Evolutionary conservation across 2,329 filamentous ascomycete species (phyloP).

Genomic region (Cladophialophora immunda): DNA sequence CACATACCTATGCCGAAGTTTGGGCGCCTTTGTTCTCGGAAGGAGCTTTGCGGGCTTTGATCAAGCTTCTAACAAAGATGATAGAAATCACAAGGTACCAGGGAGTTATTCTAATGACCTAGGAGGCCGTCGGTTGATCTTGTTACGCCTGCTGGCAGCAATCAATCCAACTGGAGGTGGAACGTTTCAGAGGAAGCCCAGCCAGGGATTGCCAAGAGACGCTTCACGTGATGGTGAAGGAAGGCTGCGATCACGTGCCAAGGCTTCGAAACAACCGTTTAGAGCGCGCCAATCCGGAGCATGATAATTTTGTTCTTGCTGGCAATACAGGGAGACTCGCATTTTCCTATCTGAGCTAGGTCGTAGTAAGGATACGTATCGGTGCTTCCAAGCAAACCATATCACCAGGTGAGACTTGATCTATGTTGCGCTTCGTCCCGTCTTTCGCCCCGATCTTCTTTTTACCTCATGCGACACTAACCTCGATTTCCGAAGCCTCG

Average conservation of each 20-base stretch:
- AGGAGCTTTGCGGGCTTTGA: neutral
- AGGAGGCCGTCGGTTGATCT: neutral
- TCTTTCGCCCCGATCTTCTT: constrained; percentile 9
- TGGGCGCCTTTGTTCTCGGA: neutral
- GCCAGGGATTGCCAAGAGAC: constrained; percentile 26
- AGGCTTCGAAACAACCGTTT: neutral
- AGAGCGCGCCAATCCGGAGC: neutral
- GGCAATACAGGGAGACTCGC: constrained; percentile 11
- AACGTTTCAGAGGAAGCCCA: constrained; percentile 1
- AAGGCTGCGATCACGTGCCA: constrained; percentile 29
- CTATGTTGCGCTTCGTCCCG: constrained; percentile 30
- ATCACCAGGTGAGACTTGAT: constrained; percentile 18
- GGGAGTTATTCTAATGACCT: no score
- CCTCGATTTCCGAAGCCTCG: constrained; percentile 19
- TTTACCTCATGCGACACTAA: constrained; percentile 6
- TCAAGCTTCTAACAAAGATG: neutral
- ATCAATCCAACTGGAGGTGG: constrained; percentile 5
- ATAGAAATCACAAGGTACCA: neutral
- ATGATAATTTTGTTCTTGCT: constrained; percentile 3
- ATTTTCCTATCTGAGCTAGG: constrained; percentile 16
- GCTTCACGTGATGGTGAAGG: constrained; percentile 15
- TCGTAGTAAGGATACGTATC: constrained; percentile 27
- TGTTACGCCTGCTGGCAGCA: constrained; percentile 2
- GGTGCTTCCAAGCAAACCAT: constrained; percentile 20
- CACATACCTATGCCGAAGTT: neutral